Base-by-base conservation (phyloP, 140 eudicot species). In the Bidens hawaiensis region DNA sequence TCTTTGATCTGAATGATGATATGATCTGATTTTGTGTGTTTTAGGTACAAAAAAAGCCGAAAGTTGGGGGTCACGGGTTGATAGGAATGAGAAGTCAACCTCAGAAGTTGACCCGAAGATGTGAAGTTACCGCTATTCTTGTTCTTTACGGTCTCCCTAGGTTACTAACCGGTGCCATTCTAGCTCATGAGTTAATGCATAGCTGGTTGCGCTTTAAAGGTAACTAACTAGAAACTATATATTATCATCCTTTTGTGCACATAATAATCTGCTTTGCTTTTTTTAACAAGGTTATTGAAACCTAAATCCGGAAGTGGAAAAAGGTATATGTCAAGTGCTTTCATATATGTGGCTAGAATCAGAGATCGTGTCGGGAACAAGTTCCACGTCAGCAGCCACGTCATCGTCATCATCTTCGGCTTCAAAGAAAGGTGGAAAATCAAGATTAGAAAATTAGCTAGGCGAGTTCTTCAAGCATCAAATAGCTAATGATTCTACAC, bases 331-430 rank as follows among this genome's bases (percentile, higher is more conserved):
- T 64, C 99, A 93, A 69, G 94, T 93, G 63, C 95, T 93, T 47
- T 85, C 96, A 1, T 66, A 85, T 77, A 88, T 93, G 89, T 93
- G 99, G 99, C 99, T 93, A 7, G 99, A 93, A 64, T 78, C 99
- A 26, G 99, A 93, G 65, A 89, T 93, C 25, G 72, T 81, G 76
- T 89, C 99, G 1, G 80, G 74, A 31, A 67, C 77, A 17, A 79
- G 77, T 33, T 71, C 76, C 45, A 79, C 79, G 41, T 68, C 75
- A 41, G 51, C 71, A 47, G 78, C 89, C 62, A 77, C 96, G 14
- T 79, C 97, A 24, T 26, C 42, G 19, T 48, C 54, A 18, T 85
- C 71, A 0, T 65, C 64, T 0, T 81, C 88, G 7, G 70, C 75
- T 9, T 82, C 96, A 5, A 93, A 88, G 79, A 93, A 93, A 79